These are phyloP conservation scores for Roridomyces roridus DNA, from an alignment of 768 basidiomycete genomes.

Conservation along the genomic window DNA sequence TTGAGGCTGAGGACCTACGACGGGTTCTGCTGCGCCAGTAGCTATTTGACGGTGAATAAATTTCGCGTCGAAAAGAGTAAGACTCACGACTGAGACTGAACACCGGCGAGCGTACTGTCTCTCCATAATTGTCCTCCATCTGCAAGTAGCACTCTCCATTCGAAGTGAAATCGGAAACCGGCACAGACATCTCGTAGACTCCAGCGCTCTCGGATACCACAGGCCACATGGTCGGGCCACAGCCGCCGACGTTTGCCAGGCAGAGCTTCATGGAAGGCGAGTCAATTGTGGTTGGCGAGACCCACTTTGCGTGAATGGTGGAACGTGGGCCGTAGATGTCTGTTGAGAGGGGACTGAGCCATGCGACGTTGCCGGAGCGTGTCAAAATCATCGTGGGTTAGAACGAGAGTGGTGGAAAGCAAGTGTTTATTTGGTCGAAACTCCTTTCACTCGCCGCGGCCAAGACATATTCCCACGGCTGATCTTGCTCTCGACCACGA, in stretches of 20 bases:
- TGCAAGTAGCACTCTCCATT: constrained; percentile 9
- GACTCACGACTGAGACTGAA: constrained; percentile 20
- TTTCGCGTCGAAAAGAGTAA: neutral
- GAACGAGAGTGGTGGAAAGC: no score
- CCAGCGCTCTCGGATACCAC: constrained; percentile 10
- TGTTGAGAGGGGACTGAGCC: constrained; percentile 10
- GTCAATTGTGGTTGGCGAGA: neutral
- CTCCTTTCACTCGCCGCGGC: no score
- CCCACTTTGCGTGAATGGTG: constrained; percentile 17
- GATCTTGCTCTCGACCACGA: neutral
- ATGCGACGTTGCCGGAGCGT: neutral
- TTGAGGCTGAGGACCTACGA: constrained; percentile 12
- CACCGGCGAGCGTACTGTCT: constrained; percentile 9
- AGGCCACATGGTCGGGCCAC: constrained; percentile 8
- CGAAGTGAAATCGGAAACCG: constrained; percentile 4
- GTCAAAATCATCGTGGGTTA: no score
- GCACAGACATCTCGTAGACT: constrained; percentile 8
- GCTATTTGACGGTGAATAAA: no score
- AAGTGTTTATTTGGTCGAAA: no score
- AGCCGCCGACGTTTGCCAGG: constrained; percentile 1
- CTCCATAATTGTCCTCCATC: constrained; percentile 5
- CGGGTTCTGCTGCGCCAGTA: no score
- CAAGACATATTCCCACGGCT: no score
- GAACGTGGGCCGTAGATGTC: constrained; percentile 14
- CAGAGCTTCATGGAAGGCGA: constrained; percentile 16